Conservation (phyloP, 169 alveolate genomes). For the Plasmodium fragile region DNA sequence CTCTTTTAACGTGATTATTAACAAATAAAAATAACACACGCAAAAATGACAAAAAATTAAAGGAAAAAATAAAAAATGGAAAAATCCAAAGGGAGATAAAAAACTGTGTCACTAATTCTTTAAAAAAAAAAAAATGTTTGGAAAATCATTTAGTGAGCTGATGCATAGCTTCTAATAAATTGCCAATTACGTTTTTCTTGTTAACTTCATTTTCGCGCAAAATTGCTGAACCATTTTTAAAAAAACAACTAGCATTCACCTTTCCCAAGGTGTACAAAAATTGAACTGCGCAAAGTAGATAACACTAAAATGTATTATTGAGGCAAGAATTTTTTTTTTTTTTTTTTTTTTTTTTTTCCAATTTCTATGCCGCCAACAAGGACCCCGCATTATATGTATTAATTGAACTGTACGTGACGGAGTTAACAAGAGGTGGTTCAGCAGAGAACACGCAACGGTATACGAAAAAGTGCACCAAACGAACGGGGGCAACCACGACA, state of each 20-base stretch:
- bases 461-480: neutral
- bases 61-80: neutral
- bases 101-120: neutral
- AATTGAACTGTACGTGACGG: neutral
- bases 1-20: neutral
- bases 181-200: neutral
- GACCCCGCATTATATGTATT: neutral
- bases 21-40: neutral
- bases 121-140: neutral
- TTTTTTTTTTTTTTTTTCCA: neutral
- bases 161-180: neutral
- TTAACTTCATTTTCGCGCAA: neutral
- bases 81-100: neutral
- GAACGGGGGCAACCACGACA: neutral
- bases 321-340: neutral
- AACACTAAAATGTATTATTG: neutral
- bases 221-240: neutral
- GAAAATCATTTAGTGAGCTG: neutral
- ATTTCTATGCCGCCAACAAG: neutral
- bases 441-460: neutral
- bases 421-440: neutral
- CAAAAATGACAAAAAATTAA: constrained; percentile 1
- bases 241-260: neutral
- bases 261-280: neutral
- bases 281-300: neutral